Evolutionary conservation across 257 asterid species (phyloP), one percentile per base, ranked within the genome.

Genomic region (Linaria vulgaris): DNA sequence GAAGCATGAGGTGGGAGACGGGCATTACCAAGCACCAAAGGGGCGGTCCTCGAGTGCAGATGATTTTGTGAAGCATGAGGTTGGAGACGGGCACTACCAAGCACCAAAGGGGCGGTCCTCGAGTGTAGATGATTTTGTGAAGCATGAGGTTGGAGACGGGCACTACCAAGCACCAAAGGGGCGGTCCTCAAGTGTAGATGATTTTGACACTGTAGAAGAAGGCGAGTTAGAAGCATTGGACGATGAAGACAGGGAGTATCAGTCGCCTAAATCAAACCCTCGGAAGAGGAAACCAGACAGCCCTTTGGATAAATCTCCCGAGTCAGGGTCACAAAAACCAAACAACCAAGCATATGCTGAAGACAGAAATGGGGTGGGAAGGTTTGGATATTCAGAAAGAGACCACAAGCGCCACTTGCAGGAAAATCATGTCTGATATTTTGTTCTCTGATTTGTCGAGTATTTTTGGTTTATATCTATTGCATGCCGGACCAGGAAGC

Each of bases 151-250:
- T 17, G 75, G 70, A 38, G 87, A 81, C 70, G 74, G 77, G 52
- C 79, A 72, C 62, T 64, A 44, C 61, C 82, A 66, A 45, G 67
- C 53, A 30, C 63, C 22, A 56, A 79, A 83, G 75, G 83, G 78
- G 66, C 83, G 76, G 59, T 69, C 76, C 5, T 62, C 76, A 0
- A 76, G 69, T 10, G 79, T 69, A 59, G 80, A 76, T 49, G 88
- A 85, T 67, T 67, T 72, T 23, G 85, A 76, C 47, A 68, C 64
- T 1, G 95, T 82, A 11, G 97, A 90, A 75, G 97, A 90, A 79
- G 96, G 97, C 25, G 97, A 90, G 76, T 75, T 85, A 6, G 96
- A 75, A 34, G 74, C 77, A 12, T 73, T 79, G 56, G 89, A 86
- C 54, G 80, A 70, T 63, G 78, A 61, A 31, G 86, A 76, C 46